Percentiles rank a stretch among this genome's conserved stretches.
Conservation (phyloP, 2,329 filamentous ascomycete genomes). For the Macroventuria anomochaeta region DNA sequence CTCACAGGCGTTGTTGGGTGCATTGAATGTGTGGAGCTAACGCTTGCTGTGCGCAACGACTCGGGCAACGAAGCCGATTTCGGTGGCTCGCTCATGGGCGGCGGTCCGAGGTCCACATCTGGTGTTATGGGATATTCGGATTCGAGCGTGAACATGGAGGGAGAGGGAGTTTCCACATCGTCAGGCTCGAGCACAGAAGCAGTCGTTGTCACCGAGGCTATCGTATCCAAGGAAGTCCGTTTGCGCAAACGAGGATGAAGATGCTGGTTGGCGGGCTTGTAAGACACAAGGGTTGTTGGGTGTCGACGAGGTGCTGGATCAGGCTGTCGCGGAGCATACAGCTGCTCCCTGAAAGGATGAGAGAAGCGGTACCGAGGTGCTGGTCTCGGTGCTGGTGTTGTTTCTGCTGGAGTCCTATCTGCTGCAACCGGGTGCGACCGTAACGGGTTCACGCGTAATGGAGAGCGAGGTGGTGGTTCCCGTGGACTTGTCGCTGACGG, state of each 20-base stretch:
- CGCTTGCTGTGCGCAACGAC: slow-evolving; percentile 14
- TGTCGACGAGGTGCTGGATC: slow-evolving; percentile 21
- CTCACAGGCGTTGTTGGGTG: slow-evolving; percentile 20
- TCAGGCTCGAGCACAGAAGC: slow-evolving; percentile 24
- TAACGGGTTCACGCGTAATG: slow-evolving; percentile 29
- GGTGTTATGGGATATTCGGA: slow-evolving; percentile 11
- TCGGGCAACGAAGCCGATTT: slow-evolving; percentile 3
- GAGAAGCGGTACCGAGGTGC: slow-evolving; percentile 7
- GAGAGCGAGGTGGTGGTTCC: slow-evolving; percentile 10
- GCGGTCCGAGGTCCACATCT: slow-evolving; percentile 2
- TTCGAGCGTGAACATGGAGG: slow-evolving; percentile 22
- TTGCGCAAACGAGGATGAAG: slow-evolving; percentile 29
- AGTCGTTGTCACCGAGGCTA: slow-evolving; percentile 38
- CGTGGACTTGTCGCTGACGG: neutral
- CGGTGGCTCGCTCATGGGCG: slow-evolving; percentile 4
- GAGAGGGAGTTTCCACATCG: slow-evolving; percentile 23
- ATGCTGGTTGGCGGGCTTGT: slow-evolving; percentile 27
- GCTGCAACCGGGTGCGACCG: slow-evolving; percentile 23
- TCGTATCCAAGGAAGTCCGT: slow-evolving; percentile 43
- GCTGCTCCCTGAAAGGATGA: slow-evolving; percentile 21
- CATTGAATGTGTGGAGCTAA: slow-evolving; percentile 21
- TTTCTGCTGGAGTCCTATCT: neutral
- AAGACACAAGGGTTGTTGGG: slow-evolving; percentile 28
- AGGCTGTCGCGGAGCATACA: slow-evolving; percentile 8
- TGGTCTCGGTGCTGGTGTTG: slow-evolving; percentile 8